Base-by-base conservation (phyloP, 352 stramenopile species). In the Phytophthora citrophthora region DNA sequence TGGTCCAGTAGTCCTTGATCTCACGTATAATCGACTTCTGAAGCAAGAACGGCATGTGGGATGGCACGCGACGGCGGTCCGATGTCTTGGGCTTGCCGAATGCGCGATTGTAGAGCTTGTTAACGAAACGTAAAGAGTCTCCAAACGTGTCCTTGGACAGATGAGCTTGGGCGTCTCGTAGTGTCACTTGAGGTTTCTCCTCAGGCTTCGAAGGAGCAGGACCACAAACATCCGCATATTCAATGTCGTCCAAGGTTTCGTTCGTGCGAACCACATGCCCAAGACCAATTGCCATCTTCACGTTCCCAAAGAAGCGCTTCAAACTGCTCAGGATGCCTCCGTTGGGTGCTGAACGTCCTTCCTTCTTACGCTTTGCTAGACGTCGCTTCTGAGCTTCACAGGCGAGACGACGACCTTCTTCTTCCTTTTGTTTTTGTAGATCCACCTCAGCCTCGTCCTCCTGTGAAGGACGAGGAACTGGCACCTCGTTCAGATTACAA, bases 31-130 rank as follows among this genome's bases (percentile, higher is more conserved):
- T 75, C 3, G 81, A 50, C 43, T 86, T 94, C 52, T 98, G 83
- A 38, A 98, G 84, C 64, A 98, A 78, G 56, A 98, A 97, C 20
- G 95, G 94, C 92, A 98, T 98, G 76, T 98, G 94, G 3, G 95
- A 97, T 18, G 92, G 93, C 40, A 98, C 94, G 38, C 94, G 90
- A 11, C 91, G 82, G 9, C 81, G 77, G 10, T 71, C 61, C 1
- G 66, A 54, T 0, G 83, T 72, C 44, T 68, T 70, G 5, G 54
- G 57, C 76, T 58, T 96, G 12, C 93, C 92, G 64, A 97, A 97
- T 26, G 64, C 80, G 39, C 90, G 79, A 60, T 94, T 96, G 67
- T 98, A 98, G 13, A 98, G 58, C 16, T 93, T 89, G 73, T 98
- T 98, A 2, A 97, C 92, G 59, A 95, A 91, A 16, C 95, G 85